These are phyloP conservation scores for Kwoniella mangroviensis DNA, from an alignment of 768 basidiomycete genomes.

Conservation along the genomic window DNA sequence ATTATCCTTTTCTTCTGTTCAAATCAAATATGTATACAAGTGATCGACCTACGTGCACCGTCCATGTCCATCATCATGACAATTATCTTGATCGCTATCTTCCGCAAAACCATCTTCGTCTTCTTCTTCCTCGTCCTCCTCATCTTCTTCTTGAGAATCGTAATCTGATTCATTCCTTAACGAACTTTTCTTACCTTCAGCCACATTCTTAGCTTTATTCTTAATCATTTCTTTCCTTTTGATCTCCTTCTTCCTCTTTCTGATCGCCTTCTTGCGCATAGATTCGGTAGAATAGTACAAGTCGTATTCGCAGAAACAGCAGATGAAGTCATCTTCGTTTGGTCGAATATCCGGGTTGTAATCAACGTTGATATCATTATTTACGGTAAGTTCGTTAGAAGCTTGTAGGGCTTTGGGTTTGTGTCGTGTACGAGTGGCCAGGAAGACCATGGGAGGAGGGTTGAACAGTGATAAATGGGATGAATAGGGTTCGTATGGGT, in stretches of 20 bases:
- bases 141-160: constrained; percentile 29
- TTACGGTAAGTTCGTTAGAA: not conserved
- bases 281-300: constrained; percentile 85
- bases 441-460: constrained; percentile 53
- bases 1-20: not conserved
- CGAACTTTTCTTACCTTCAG: constrained; percentile 42
- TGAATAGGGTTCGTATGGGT: constrained; percentile 38
- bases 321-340: constrained; percentile 85
- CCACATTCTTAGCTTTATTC: constrained; percentile 49
- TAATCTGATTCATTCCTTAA: constrained; percentile 36
- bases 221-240: constrained; percentile 42
- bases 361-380: not conserved
- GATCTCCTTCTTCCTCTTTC: constrained; percentile 78
- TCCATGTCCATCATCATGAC: constrained; percentile 30
- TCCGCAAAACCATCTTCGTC: constrained; percentile 12
- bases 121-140: constrained; percentile 19
- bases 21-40: no score
- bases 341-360: constrained; percentile 31
- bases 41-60: constrained; percentile 39
- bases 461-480: constrained; percentile 44
- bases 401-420: constrained; percentile 7
- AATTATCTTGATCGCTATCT: constrained; percentile 8
- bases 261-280: constrained; percentile 69
- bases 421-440: constrained; percentile 41
- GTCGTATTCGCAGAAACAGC: constrained; percentile 89